Evolutionary conservation across 768 basidiomycete species (phyloP), one percentile per base, ranked within the genome.

Genomic region (Cystobasidium tubakii): DNA sequence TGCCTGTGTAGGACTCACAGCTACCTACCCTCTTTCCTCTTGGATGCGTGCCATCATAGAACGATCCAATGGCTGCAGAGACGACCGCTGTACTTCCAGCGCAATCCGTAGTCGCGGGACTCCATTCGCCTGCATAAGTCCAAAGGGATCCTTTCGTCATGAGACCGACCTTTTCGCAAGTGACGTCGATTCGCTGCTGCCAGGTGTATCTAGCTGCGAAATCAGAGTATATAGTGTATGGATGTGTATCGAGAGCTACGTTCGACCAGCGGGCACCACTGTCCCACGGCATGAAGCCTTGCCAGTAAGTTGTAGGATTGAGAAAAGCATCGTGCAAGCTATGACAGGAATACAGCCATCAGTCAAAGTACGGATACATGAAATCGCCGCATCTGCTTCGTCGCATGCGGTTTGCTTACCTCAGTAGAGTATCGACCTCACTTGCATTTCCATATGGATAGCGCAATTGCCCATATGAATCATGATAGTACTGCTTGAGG

Each of bases 1-100:
- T 84, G 13, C 92, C 92, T 0, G 89, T 88, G 74, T 85, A 79
- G 65, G 76, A 76, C 7, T 21, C 23, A 66, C 81, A 81, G 39
- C 50, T 73, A 25, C 79, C 80, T 27, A 73, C 65, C 23, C 77
- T 62, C n/a, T 76, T 77, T 12, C 79, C 80, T 25, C 78, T 77
- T 42, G 79, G 74, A 73, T 78, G 79, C 0, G 80, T 73, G 4
- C 81, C 82, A 74, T 82, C 82, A 76, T 82, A 81, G 62, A 81
- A 74, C 25, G 81, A 74, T 17, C 75, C 75, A 36, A 42, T 44
- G 15, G 43, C 72, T 0, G 62, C 36, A 3, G 19, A 1, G 15
- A 27, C 34, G 55, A 60, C 31, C 1, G 33, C n/a, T 1, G 21
- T 25, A 44, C 54, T 46, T 13, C 63, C 63, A 42, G 63, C 62